Evolutionary conservation across 495 filamentous ascomycete genomes (phyloP), one percentile per base, ranked within the genome.

Genomic region (Xylaria bambusicola): DNA sequence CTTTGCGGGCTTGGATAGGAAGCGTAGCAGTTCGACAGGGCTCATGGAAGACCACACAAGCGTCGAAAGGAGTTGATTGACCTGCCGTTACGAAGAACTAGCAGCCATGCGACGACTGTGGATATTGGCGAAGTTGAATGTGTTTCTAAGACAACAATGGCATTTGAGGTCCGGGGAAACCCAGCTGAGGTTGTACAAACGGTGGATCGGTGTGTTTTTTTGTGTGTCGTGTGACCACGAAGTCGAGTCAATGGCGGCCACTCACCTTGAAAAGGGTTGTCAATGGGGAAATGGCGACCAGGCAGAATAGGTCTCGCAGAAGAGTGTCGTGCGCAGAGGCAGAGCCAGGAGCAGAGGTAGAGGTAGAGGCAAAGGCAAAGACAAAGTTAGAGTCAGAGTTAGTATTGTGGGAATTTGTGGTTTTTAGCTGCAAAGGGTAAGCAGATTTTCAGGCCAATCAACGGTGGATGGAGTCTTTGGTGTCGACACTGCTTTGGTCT

Each of bases 1-100:
- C 93, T 97, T 97, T 71, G 90, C 91, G 68, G 92, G 93, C 81
- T 95, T 95, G 61, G 91, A 96, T 63, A 97, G 84, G 80, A 96
- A 92, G 79, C 91, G 90, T 69, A 97, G 84, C 66, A 97, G 87
- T 75, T 96, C 92, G 80, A 86, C 87, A 75, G 86, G 86, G 86
- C 84, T 93, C 93, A 97, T 97, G 84, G 83, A 88, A 71, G 40
- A 63, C 59, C 61, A 62, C 54, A 55, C 55, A 56, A 18, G 29
- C 10, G 29, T 20, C 33, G 45, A 20, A 26, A 45, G 51, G 54
- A 24, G 48, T 55, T 17, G 49, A 48, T 48, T 33, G 38, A 9
- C 29, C 53, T 33, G 68, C 55, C 52, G 55, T 65, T 50, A 52
- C 50, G 42, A 53, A 26, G 29, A 52, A 63, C 57, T 63, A 59